Base-by-base conservation (phyloP, 495 filamentous ascomycete species). In the Mycothermus thermophilus region DNA sequence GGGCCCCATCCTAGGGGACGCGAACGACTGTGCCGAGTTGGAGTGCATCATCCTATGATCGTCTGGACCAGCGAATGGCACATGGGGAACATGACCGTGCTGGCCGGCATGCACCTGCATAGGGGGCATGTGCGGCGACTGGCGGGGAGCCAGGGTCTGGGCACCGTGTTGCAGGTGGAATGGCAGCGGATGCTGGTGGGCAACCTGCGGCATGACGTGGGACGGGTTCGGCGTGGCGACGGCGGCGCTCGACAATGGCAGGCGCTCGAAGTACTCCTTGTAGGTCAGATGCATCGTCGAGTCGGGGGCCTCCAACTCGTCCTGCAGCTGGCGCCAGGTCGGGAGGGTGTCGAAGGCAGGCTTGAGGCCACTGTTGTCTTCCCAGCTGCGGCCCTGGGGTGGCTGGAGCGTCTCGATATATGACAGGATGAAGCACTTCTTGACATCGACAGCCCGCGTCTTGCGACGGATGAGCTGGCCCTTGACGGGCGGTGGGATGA, bases 1-100 rank as follows among this genome's bases (percentile, higher is more conserved):
- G 31, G 70, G 77, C 32, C 74, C 72, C 50, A 85, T 69, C 23
- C 85, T 71, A 18, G 87, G 85, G 6, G 87, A 93, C 4, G 77
- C 78, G 44, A 62, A 74, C 1, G 83, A 79, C 37, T 85, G 79
- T 1, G 78, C 79, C 13, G 78, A 76, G 20, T 78, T 83, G 1
- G 77, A 78, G 25, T 82, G 83, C 52, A 86, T 70, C 82, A 93
- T 90, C 34, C 82, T 73, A 50, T 90, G 84, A 37, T 83, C 81
- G 40, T 92, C 83, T 42, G 74, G 71, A 40, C 74, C 72, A 47
- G 75, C 67, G 41, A 63, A 84, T 27, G 75, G 66, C 8, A 64
- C 63, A 20, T 64, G 67, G 19, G 75, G 73, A 10, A 61, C 71
- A 36, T 74, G 77, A 23, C 66, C 69, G 42, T 72, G 75, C 44